Base-by-base conservation (phyloP, 2,329 filamentous ascomycete species). In the Colletotrichum noveboracense region DNA sequence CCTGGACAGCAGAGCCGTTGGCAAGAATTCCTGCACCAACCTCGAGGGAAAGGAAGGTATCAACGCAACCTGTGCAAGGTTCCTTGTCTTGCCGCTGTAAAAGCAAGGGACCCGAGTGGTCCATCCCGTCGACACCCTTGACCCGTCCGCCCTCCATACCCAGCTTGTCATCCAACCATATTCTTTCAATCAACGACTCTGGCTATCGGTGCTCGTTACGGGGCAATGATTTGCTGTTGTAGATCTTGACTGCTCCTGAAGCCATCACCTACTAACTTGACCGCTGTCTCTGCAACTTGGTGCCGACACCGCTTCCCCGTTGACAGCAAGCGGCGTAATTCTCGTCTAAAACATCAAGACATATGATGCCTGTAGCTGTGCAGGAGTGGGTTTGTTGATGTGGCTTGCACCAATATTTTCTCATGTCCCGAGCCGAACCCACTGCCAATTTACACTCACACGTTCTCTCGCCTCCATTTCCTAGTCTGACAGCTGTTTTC, bases 401-500 rank as follows among this genome's bases (percentile, higher is more conserved):
- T 70, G 66, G 71, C 71, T 43, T 74, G 58, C 71, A 66, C 71
- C 65, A 74, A 56, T 64, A 26, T 43, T 21, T 28, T 56, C 66
- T 56, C 56, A 64, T 32, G 62, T 32, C 52, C 43, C 65, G 70
- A 73, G n/a, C 55, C 65, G 58, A 73, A 38, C n/a, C 66, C 56
- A 64, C 65, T 26, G 18, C 43, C 36, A 70, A 70, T 43, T 66
- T 64, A 58, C 43, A 70, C 56, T 64, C 30, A 68, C 71, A 56
- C 66, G 64, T 56, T 69, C 64, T 70, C 43, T 70, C 66, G 71
- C 58, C 71, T 64, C 38, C 71, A 58, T 74, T 70, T 70, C 66
- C 71, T 32, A 64, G 55, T 70, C 16, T 30, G 71, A 66, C 56
- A 70, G 66, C 71, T 73, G 32, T 30, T 55, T 24, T 43, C 43